Percentiles rank a stretch among this genome's conserved stretches.
These are phyloP conservation scores for Penicillium lividum DNA, from an alignment of 495 filamentous ascomycete genomes.

Conservation along the genomic window DNA sequence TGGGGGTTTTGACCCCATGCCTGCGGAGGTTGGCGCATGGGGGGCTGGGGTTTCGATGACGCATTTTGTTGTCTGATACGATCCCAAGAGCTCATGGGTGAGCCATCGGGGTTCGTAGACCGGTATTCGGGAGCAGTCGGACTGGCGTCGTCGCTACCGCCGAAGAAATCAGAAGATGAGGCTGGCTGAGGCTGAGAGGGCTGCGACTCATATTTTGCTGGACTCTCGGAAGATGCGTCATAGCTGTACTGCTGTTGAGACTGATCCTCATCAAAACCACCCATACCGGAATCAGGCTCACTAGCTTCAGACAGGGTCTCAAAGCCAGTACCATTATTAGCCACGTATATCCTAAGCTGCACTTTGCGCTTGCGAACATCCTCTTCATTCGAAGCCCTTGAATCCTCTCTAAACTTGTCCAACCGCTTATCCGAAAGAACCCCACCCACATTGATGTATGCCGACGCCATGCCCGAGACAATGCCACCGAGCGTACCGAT, in stretches of 20 bases:
- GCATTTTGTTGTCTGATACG: conserved; percentile 38
- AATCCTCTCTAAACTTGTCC: conserved; percentile 22
- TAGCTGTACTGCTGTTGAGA: conserved; percentile 5
- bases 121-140: conserved; percentile 42
- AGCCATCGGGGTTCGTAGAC: conserved; percentile 16
- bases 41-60: conserved; percentile 5
- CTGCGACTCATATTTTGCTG: neutral
- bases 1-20: conserved; percentile 11
- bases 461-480: conserved; percentile 8
- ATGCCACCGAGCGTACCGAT: conserved; percentile 13
- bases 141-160: conserved; percentile 39
- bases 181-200: conserved; percentile 5
- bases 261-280: neutral
- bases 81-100: conserved; percentile 41
- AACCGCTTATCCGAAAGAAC: conserved; percentile 32
- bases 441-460: conserved; percentile 15
- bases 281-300: conserved; percentile 1
- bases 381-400: conserved; percentile 21
- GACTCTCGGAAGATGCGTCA: neutral
- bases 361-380: conserved; percentile 29
- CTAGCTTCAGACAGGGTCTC: neutral
- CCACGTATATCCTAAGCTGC: conserved; percentile 1
- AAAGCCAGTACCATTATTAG: too few relatives aligned
- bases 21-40: conserved; percentile 10
- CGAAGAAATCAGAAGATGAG: conserved; percentile 29